Evolutionary conservation across 495 filamentous ascomycete species (phyloP).

Genomic region (Talaromyces adpressus): DNA sequence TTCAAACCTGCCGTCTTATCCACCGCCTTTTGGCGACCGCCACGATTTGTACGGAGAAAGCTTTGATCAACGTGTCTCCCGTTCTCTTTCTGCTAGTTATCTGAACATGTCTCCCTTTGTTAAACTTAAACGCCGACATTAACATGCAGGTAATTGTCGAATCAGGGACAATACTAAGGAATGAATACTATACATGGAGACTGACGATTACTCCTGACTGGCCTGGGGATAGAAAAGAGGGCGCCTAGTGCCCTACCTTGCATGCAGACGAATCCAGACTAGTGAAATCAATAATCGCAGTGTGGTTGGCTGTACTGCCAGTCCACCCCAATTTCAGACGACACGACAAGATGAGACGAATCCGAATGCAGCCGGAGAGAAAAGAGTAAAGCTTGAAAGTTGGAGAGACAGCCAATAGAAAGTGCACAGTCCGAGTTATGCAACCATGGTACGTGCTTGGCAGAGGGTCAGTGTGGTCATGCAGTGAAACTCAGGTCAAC

Average conservation of each 20-base stretch:
- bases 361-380: not conserved
- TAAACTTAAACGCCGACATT: not conserved
- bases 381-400: slow-evolving; percentile 5
- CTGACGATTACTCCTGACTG: not conserved
- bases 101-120: not conserved
- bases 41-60: not conserved
- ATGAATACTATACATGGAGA: not conserved
- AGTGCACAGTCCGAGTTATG: not conserved
- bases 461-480: not conserved
- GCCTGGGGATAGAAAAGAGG: not conserved
- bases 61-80: not conserved
- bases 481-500: not conserved
- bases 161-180: not conserved
- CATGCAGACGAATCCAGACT: not conserved
- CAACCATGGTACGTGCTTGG: no score
- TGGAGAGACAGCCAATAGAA: not conserved
- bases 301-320: not conserved
- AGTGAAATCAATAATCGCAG: not conserved
- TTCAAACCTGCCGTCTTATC: not conserved
- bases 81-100: no score
- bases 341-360: not conserved
- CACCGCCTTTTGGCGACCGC: not conserved
- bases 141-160: not conserved
- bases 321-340: not conserved
- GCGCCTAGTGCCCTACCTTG: not conserved